These are phyloP conservation scores for Colletotrichum sp. DNA, from an alignment of 2,329 filamentous ascomycete genomes.

Conservation along the genomic window DNA sequence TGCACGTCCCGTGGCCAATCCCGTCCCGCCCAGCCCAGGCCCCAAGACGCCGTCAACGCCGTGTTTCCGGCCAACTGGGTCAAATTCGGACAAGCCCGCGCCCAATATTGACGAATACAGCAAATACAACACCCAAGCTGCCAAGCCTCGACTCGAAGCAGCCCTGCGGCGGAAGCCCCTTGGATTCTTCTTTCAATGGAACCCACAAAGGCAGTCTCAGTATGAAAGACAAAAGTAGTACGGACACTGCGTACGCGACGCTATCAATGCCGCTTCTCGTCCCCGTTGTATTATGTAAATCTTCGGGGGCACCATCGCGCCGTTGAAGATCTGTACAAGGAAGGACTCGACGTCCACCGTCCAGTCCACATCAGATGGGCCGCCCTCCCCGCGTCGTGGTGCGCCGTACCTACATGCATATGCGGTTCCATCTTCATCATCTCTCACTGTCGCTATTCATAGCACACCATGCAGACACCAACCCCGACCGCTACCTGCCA, in stretches of 20 bases:
- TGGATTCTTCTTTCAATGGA: not conserved
- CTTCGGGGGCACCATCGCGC: not conserved
- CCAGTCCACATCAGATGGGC: not conserved
- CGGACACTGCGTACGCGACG: not conserved
- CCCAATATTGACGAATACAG: not conserved
- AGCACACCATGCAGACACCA: not conserved
- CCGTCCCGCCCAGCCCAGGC: not conserved
- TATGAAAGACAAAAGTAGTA: not conserved
- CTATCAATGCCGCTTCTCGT: not conserved
- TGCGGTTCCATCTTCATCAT: not conserved
- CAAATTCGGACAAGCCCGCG: not conserved
- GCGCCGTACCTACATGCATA: not conserved
- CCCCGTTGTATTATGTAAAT: not conserved
- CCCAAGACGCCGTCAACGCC: slow-evolving; percentile 10
- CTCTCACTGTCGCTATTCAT: not conserved
- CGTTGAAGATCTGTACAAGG: not conserved
- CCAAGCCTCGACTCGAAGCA: not conserved
- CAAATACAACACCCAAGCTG: not conserved
- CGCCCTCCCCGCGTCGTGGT: not conserved
- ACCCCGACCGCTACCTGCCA: not conserved
- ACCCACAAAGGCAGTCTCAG: not conserved
- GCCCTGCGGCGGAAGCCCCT: not conserved
- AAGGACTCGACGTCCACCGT: not conserved
- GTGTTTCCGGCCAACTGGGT: slow-evolving; percentile 6
- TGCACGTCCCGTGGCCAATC: not conserved